These are phyloP conservation scores for Royoungia palumana DNA, from an alignment of 768 basidiomycete species.

Conservation along the genomic window DNA sequence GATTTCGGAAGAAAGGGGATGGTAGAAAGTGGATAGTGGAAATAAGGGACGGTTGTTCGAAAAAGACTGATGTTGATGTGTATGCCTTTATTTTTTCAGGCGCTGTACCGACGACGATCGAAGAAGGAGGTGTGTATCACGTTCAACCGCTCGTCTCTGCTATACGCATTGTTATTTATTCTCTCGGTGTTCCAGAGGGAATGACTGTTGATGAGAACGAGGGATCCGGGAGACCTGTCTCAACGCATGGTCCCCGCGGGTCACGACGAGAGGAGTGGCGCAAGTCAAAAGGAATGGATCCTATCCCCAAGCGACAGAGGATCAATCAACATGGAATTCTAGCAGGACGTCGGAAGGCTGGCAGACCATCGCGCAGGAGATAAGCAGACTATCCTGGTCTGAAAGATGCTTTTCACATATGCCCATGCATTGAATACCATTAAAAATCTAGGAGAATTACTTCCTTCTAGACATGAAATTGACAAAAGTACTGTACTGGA, in stretches of 20 bases:
- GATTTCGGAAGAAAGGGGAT: background rate
- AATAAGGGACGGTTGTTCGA: background rate
- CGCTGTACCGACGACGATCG: constrained; percentile 8
- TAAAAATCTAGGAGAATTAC: background rate
- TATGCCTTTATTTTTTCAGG: constrained; percentile 13
- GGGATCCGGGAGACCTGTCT: constrained; percentile 35
- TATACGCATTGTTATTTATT: constrained; percentile 7
- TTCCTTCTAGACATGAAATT: constrained; percentile 1
- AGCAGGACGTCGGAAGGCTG: constrained; percentile 62
- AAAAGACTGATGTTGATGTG: constrained; percentile 9
- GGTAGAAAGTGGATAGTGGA: background rate
- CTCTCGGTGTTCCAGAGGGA: constrained; percentile 33
- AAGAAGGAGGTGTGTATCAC: constrained; percentile 22
- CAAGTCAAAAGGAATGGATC: constrained; percentile 67
- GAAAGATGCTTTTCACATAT: too few relatives aligned
- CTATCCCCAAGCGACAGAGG: constrained; percentile 47
- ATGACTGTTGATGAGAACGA: constrained; percentile 51
- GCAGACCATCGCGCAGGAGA: constrained; percentile 67
- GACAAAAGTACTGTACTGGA: constrained; percentile 15
- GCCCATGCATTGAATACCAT: background rate
- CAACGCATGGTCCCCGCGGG: constrained; percentile 77
- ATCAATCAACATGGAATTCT: constrained; percentile 68
- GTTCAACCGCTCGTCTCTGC: background rate
- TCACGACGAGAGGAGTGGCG: constrained; percentile 83
- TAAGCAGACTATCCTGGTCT: constrained; percentile 29